Conservation (phyloP, 78 protist genomes). For the Protostelium mycophagum region DNA sequence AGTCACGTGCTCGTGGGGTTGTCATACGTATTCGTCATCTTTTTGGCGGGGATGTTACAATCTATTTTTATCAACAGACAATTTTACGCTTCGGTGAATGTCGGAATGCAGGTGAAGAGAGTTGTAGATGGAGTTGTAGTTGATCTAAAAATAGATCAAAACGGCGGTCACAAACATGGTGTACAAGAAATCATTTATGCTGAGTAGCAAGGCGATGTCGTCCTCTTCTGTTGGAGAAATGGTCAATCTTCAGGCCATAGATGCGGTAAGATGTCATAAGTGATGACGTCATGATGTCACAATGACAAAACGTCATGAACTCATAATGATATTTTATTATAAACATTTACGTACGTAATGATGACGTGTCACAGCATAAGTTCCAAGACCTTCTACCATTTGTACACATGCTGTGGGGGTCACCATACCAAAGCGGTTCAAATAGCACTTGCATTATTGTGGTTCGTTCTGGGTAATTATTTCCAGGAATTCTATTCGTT, state of each 20-base stretch:
- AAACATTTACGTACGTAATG: too few relatives aligned
- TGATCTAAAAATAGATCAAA: not conserved
- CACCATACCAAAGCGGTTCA: too few relatives aligned
- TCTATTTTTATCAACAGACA: not conserved
- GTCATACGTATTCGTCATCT: not conserved
- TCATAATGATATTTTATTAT: too few relatives aligned
- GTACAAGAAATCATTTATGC: constrained; percentile 37
- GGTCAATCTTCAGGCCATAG: constrained; percentile 79
- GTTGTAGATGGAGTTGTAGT: not conserved
- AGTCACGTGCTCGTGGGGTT: not conserved
- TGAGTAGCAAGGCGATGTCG: constrained; percentile 12
- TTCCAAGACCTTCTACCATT: constrained; percentile 60
- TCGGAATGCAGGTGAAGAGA: not conserved
- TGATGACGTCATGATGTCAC: too few relatives aligned
- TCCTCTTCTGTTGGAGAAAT: constrained; percentile 70
- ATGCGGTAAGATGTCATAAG: too few relatives aligned
- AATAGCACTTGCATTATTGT: constrained; percentile 17
- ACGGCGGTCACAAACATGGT: constrained; percentile 43
- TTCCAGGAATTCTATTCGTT: too few relatives aligned
- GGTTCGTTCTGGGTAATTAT: constrained; percentile 8
- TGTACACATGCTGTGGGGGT: constrained; percentile 80
- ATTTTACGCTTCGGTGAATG: not conserved
- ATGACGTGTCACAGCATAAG: too few relatives aligned
- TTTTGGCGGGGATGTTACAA: not conserved
- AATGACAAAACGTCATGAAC: too few relatives aligned